Conservation (phyloP, 2,329 filamentous ascomycete genomes). For the Claviceps sp. region DNA sequence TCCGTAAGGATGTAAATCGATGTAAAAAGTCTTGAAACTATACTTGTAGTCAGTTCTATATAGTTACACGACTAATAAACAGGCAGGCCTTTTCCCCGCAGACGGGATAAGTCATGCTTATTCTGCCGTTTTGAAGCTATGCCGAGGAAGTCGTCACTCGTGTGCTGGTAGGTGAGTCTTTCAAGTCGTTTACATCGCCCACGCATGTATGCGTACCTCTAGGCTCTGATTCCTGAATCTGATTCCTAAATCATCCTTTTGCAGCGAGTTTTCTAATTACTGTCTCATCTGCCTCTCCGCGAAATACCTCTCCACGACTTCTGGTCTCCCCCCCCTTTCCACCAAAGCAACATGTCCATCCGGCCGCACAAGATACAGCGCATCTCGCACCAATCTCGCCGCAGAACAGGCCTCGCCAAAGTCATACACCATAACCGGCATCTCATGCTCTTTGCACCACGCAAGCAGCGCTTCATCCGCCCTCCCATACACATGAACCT, state of each 20-base stretch:
- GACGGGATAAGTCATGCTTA: too few relatives aligned
- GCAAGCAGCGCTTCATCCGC: background rate
- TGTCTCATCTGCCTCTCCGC: background rate
- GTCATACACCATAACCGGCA: background rate
- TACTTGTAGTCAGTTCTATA: too few relatives aligned
- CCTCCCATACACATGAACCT: slow-evolving; percentile 1
- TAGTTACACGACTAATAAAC: too few relatives aligned
- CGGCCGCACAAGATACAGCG: background rate
- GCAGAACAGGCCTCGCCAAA: background rate
- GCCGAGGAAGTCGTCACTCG: too few relatives aligned
- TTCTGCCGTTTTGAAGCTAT: too few relatives aligned
- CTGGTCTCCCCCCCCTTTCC: background rate
- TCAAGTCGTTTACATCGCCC: too few relatives aligned
- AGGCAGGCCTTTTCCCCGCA: too few relatives aligned
- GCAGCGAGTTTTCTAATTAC: background rate
- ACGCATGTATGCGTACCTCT: too few relatives aligned
- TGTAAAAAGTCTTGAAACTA: too few relatives aligned
- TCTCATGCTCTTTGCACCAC: background rate
- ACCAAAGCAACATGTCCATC: background rate
- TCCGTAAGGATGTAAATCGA: too few relatives aligned
- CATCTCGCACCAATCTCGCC: background rate
- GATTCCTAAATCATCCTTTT: background rate
- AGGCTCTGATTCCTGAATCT: too few relatives aligned
- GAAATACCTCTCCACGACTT: background rate
- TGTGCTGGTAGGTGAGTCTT: too few relatives aligned